Evolutionary conservation across 176 grass and related monocot species (phyloP).

Genomic region (Paspalum notatum): DNA sequence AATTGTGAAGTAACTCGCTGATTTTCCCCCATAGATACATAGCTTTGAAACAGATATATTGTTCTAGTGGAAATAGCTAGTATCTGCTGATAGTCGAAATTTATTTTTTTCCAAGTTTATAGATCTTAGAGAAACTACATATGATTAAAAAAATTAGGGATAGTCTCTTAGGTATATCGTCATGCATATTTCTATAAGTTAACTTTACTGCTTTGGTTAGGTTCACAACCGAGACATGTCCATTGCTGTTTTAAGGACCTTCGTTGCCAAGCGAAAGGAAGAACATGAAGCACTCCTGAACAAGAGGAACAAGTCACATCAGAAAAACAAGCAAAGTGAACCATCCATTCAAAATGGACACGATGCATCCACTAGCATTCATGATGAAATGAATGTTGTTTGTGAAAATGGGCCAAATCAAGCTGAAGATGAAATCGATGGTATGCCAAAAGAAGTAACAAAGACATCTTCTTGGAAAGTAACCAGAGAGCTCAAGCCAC

Average conservation of each 20-base stretch:
- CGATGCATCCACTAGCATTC: constrained; percentile 27
- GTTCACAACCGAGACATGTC: constrained; percentile 99
- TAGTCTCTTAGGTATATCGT: neutral
- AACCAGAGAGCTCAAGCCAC: constrained; percentile 63
- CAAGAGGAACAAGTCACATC: constrained; percentile 57
- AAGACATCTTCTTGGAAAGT: constrained; percentile 65
- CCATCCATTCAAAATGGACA: constrained; percentile 51
- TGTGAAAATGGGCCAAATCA: constrained; percentile 46
- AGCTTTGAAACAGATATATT: neutral
- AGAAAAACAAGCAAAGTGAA: constrained; percentile 29
- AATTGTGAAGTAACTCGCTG: neutral
- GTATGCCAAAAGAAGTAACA: constrained; percentile 40
- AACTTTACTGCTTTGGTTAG: constrained; percentile 52
- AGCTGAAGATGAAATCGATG: constrained; percentile 38
- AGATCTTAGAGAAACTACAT: neutral
- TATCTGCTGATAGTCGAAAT: constrained; percentile 6
- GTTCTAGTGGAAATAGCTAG: neutral
- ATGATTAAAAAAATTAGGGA: neutral
- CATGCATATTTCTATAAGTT: constrained; percentile 6
- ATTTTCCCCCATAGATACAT: constrained; percentile 16
- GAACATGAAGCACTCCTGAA: constrained; percentile 68
- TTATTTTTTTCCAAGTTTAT: neutral
- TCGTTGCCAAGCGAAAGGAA: constrained; percentile 80
- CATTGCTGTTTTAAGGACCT: constrained; percentile 88
- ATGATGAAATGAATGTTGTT: constrained; percentile 54